Evolutionary conservation across 2,329 filamentous ascomycete species (phyloP).

Genomic region (Ceratocystis variospora): DNA sequence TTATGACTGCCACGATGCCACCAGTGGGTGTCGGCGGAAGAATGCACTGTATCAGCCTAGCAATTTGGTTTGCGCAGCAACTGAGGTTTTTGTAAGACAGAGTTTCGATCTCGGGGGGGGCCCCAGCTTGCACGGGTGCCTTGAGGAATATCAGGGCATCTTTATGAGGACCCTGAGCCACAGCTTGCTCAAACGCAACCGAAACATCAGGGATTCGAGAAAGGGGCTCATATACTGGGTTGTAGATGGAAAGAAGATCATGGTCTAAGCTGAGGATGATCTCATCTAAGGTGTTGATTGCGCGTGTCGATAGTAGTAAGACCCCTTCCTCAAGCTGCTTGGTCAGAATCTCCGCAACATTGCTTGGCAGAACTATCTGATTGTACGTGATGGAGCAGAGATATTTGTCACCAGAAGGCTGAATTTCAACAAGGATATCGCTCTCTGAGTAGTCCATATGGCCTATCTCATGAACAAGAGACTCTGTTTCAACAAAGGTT

Average conservation of each 20-base stretch:
- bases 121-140: conserved; percentile 26
- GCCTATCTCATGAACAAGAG: conserved; percentile 38
- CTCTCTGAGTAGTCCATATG: conserved; percentile 65
- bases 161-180: conserved; percentile 34
- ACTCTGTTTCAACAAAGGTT: conserved; percentile 34
- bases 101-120: conserved; percentile 25
- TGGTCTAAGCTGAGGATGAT: conserved; percentile 22
- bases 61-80: conserved; percentile 47
- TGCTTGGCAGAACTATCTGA: conserved; percentile 34
- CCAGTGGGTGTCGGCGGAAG: background rate
- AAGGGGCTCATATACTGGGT: conserved; percentile 28
- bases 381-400: conserved; percentile 37
- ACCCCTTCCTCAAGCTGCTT: conserved; percentile 46
- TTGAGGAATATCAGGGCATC: conserved; percentile 50
- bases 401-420: conserved; percentile 40
- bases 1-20: conserved; percentile 47
- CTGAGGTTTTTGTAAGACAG: conserved; percentile 56
- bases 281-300: conserved; percentile 16
- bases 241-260: conserved; percentile 36
- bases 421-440: conserved; percentile 59
- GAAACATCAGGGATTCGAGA: conserved; percentile 33
- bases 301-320: conserved; percentile 24
- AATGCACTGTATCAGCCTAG: conserved; percentile 25
- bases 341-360: conserved; percentile 43
- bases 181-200: conserved; percentile 41